Percentiles rank a stretch among this genome's conserved stretches.
Evolutionary conservation across 2,329 filamentous ascomycete genomes (phyloP).

Genomic region (Calonectria henricotiae): DNA sequence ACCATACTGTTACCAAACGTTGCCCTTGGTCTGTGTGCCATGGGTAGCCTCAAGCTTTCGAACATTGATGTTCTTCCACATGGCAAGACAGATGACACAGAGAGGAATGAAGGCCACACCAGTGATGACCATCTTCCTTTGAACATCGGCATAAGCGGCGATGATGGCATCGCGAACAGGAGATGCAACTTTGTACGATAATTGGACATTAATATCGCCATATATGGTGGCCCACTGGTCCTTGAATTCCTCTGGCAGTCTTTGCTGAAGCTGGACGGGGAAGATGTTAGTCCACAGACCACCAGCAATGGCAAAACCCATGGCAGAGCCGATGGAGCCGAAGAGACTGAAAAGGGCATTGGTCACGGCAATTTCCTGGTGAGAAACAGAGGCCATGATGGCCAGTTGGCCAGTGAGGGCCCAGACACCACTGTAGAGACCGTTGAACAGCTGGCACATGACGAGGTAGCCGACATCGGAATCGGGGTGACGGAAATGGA

Average conservation of each 20-base stretch:
- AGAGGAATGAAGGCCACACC: conserved; percentile 56
- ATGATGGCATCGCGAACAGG: conserved; percentile 70
- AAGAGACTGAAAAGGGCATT: conserved; percentile 54
- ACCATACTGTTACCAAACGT: conserved; percentile 55
- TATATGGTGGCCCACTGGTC: conserved; percentile 68
- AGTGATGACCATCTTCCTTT: conserved; percentile 65
- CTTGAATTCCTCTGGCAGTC: conserved; percentile 64
- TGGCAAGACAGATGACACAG: conserved; percentile 60
- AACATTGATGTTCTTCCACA: conserved; percentile 67
- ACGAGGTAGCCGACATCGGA: conserved; percentile 65
- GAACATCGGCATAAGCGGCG: conserved; percentile 70
- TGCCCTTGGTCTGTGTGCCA: conserved; percentile 69
- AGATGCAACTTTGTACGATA: conserved; percentile 66
- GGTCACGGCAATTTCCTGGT: conserved; percentile 55
- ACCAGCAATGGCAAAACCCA: conserved; percentile 55
- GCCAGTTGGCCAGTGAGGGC: conserved; percentile 56
- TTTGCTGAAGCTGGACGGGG: conserved; percentile 63
- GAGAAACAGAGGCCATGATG: conserved; percentile 53
- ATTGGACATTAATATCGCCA: conserved; percentile 68
- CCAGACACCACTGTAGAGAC: conserved; percentile 66
- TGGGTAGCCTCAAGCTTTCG: conserved; percentile 63
- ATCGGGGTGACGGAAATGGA: conserved; percentile 61
- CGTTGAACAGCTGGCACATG: conserved; percentile 72
- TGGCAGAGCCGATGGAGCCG: conserved; percentile 54
- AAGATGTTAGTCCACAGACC: conserved; percentile 55